Evolutionary conservation across 2,329 filamentous ascomycete genomes (phyloP).

Genomic region (Periglandula ipomoeae): DNA sequence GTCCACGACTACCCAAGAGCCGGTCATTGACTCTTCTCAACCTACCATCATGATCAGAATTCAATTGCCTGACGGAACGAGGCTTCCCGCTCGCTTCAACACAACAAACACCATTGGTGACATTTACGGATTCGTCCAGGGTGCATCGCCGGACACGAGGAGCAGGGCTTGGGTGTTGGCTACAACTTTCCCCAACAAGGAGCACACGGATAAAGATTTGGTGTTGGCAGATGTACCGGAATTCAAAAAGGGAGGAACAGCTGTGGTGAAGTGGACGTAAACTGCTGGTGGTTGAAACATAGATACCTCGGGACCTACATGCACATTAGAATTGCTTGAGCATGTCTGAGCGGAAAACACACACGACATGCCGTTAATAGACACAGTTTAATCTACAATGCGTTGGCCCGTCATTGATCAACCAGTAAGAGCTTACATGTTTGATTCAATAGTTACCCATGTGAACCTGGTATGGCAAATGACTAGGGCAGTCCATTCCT

Average conservation of each 20-base stretch:
- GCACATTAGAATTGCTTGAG: not conserved
- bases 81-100: slow-evolving; percentile 75
- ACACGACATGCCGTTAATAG: not conserved
- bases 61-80: slow-evolving; percentile 67
- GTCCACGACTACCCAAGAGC: slow-evolving; percentile 21
- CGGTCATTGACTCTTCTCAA: slow-evolving; percentile 50
- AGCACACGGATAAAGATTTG: slow-evolving; percentile 58
- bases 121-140: slow-evolving; percentile 64
- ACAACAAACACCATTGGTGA: slow-evolving; percentile 68
- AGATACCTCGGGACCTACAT: not conserved
- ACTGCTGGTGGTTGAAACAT: not conserved
- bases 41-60: slow-evolving; percentile 66
- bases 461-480: not conserved
- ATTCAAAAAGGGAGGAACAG: slow-evolving; percentile 57
- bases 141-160: slow-evolving; percentile 48
- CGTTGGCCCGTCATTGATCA: no score
- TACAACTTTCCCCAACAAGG: slow-evolving; percentile 77
- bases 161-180: slow-evolving; percentile 62
- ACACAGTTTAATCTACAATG: no score
- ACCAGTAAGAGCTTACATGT: not conserved
- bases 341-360: not conserved
- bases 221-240: slow-evolving; percentile 52
- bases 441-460: no score
- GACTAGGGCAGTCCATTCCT: not conserved
- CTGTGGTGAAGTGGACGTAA: slow-evolving; percentile 51